phyloP scores from a whole-genome alignment of 306 rosid genomes.

The Cotoneaster glaucophyllus region DNA sequence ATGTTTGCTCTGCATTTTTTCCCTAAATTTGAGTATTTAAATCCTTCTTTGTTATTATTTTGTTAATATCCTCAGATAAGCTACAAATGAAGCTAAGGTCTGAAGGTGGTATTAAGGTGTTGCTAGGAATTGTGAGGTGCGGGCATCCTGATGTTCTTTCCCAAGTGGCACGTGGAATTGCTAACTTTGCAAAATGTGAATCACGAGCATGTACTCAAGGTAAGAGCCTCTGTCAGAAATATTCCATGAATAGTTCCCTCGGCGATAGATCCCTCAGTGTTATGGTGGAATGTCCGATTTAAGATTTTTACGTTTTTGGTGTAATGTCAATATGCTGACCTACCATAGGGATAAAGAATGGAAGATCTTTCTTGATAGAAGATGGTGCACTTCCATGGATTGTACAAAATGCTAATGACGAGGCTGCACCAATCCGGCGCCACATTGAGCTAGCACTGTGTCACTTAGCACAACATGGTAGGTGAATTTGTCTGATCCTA shows the following conservation, averaged over 20 bases:
- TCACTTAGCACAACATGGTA: constrained; percentile 98
- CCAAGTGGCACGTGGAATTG: constrained; percentile 96
- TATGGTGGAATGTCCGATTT: not conserved
- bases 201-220: constrained; percentile 90
- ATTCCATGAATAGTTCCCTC: not conserved
- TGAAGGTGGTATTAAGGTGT: constrained; percentile 93
- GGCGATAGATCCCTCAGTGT: not conserved
- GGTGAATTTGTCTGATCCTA: not conserved
- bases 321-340: constrained; percentile 3
- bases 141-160: constrained; percentile 97
- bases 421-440: constrained; percentile 90
- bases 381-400: constrained; percentile 98
- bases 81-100: constrained; percentile 71
- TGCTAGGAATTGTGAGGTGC: constrained; percentile 91
- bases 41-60: not conserved
- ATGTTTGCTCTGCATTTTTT: not conserved
- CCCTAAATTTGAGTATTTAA: constrained; percentile 6
- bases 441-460: constrained; percentile 97
- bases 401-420: constrained; percentile 82
- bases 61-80: constrained; percentile 40
- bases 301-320: not conserved
- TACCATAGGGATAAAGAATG: constrained; percentile 55
- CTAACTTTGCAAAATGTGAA: constrained; percentile 96
- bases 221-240: constrained; percentile 17
- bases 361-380: constrained; percentile 80